phyloP scores from a whole-genome alignment of 331 rosid species.

The Spiraea crenata region DNA sequence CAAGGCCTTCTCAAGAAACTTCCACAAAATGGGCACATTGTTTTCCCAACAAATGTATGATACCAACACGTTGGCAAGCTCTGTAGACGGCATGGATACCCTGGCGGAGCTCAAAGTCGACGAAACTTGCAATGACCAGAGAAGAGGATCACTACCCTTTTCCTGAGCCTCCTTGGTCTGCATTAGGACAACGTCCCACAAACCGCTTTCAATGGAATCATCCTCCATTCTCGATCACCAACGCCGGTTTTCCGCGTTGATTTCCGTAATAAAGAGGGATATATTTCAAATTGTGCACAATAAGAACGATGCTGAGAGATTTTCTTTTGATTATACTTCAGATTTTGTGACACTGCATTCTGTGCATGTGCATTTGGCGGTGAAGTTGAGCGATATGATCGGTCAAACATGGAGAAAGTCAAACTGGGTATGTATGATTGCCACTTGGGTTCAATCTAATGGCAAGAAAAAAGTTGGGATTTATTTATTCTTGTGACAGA shows the following conservation, averaged over 20 bases:
- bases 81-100: constrained; percentile 16
- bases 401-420: constrained; percentile 16
- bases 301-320: neutral
- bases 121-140: constrained; percentile 21
- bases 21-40: constrained; percentile 22
- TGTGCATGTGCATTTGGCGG: neutral
- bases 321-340: neutral
- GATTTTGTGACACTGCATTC: neutral
- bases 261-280: neutral
- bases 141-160: constrained; percentile 21
- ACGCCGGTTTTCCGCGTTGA: neutral
- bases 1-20: constrained; percentile 23
- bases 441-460: constrained; percentile 6
- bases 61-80: constrained; percentile 8
- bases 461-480: no score
- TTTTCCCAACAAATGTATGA: constrained; percentile 26
- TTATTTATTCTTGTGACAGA: no score
- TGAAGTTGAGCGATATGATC: constrained; percentile 6
- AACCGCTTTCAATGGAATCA: neutral
- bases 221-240: neutral
- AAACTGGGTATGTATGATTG: neutral
- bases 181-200: constrained; percentile 8
- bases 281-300: neutral
- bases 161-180: constrained; percentile 19
- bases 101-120: constrained; percentile 10